These are phyloP conservation scores for Paramecium primaurelia DNA, from an alignment of 73 alveolate species.

Conservation along the genomic window DNA sequence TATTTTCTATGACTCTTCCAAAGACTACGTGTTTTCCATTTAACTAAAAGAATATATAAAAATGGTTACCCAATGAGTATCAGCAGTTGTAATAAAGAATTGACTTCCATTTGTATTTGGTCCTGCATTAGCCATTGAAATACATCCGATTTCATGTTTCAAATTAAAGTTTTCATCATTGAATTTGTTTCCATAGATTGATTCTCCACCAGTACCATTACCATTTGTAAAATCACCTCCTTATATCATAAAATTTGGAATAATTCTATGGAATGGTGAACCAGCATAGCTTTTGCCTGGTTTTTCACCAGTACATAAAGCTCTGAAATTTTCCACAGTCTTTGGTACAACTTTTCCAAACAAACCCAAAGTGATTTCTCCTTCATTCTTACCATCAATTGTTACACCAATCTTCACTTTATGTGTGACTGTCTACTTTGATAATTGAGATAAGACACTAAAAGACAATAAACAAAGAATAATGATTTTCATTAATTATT, in stretches of 20 bases:
- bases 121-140: conserved; percentile 98
- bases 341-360: conserved; percentile 86
- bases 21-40: conserved; percentile 94
- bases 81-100: conserved; percentile 84
- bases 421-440: conserved; percentile 61
- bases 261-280: conserved; percentile 84
- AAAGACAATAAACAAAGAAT: conserved; percentile 6
- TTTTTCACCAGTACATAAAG: conserved; percentile 87
- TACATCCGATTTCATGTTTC: conserved; percentile 81
- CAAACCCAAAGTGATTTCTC: conserved; percentile 80
- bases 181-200: conserved; percentile 88
- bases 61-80: conserved; percentile 53
- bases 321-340: conserved; percentile 88
- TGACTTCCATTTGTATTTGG: conserved; percentile 95
- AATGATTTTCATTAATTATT: background rate
- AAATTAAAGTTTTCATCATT: conserved; percentile 88
- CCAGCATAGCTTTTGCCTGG: conserved; percentile 76
- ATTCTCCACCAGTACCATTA: conserved; percentile 93
- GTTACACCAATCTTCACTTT: conserved; percentile 72
- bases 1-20: conserved; percentile 75
- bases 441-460: background rate
- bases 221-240: conserved; percentile 80
- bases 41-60: conserved; percentile 62
- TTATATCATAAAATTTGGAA: conserved; percentile 83
- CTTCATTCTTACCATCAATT: conserved; percentile 76